A percentile compares a stretch with the other conserved stretches of the same genome.
These are phyloP conservation scores for Collybia sordida DNA, from an alignment of 768 basidiomycete genomes.

Conservation along the genomic window DNA sequence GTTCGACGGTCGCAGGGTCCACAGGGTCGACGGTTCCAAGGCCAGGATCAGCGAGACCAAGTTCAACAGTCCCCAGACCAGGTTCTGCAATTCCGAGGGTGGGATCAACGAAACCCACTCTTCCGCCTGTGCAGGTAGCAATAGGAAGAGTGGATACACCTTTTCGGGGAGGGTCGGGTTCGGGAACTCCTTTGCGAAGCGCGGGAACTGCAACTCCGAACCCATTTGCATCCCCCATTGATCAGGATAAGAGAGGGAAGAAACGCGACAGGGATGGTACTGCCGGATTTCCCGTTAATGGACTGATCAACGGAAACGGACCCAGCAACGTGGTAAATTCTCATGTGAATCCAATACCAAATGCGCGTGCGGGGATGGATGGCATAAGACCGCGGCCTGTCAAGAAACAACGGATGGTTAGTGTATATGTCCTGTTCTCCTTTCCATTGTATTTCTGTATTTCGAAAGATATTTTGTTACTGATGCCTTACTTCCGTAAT, in stretches of 20 bases:
- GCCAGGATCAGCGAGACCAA: constrained; percentile 17
- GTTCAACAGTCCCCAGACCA: constrained; percentile 21
- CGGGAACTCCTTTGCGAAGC: constrained; percentile 22
- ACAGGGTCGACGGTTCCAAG: constrained; percentile 22
- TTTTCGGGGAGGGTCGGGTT: constrained; percentile 9
- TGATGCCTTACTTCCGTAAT: neutral
- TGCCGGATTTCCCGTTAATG: constrained; percentile 20
- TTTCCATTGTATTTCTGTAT: constrained; percentile 7
- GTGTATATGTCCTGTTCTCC: constrained; percentile 22
- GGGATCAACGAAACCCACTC: constrained; percentile 14
- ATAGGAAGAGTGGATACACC: constrained; percentile 15
- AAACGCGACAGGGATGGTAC: constrained; percentile 43
- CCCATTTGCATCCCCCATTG: constrained; percentile 8
- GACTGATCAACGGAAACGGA: constrained; percentile 18
- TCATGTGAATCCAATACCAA: constrained; percentile 30
- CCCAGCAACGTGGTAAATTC: neutral
- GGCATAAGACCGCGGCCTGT: constrained; percentile 64
- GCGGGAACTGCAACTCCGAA: constrained; percentile 22
- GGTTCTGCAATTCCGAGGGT: constrained; percentile 22
- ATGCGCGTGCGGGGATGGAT: constrained; percentile 58
- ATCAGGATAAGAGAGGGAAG: constrained; percentile 31
- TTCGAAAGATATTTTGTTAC: neutral
- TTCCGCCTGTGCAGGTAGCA: constrained; percentile 21
- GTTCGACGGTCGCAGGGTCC: constrained; percentile 23
- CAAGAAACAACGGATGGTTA: constrained; percentile 76